phyloP scores from a whole-genome alignment of 1,284 basidiomycete genomes.

The Exobasidium cylindrosporum region DNA sequence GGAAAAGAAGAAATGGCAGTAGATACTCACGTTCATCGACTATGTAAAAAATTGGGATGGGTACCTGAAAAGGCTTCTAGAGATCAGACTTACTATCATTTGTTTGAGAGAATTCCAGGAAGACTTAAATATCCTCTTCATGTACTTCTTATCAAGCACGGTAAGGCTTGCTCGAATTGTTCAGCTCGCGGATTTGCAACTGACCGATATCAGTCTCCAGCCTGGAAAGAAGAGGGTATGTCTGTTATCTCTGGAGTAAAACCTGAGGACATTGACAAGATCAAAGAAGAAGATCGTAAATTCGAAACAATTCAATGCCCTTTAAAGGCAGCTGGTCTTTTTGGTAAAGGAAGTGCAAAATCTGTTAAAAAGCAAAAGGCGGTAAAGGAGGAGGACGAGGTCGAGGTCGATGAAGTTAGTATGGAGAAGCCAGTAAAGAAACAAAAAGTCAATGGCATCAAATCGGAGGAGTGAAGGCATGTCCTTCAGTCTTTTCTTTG shows the following conservation, averaged over 20 bases:
- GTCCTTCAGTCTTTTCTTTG: no score
- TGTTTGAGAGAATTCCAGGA: conserved; percentile 2
- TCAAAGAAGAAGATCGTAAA: conserved; percentile 4
- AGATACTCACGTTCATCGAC: conserved; percentile 66
- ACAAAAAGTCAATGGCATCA: no score
- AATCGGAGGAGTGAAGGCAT: no score
- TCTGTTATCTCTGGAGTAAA: conserved; percentile 7
- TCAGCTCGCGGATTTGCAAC: conserved; percentile 51
- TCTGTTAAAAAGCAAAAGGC: not conserved
- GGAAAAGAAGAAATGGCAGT: conserved; percentile 72
- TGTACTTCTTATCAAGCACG: conserved; percentile 69
- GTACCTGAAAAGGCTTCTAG: conserved; percentile 64
- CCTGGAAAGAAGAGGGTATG: conserved; percentile 12
- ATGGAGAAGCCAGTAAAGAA: no score
- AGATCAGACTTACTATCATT: conserved; percentile 58
- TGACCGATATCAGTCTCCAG: conserved; percentile 14
- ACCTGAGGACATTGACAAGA: not conserved
- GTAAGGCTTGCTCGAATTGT: conserved; percentile 52
- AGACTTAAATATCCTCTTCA: conserved; percentile 69
- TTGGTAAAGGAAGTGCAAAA: not conserved
- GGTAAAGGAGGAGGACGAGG: not conserved
- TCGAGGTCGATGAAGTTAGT: no score
- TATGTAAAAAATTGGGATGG: conserved; percentile 69
- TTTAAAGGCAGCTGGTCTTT: conserved; percentile 3
- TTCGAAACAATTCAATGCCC: conserved; percentile 5